Evolutionary conservation across 2,329 filamentous ascomycete genomes (phyloP), one percentile per base, ranked within the genome.

Genomic region (Coleophoma crateriformis): DNA sequence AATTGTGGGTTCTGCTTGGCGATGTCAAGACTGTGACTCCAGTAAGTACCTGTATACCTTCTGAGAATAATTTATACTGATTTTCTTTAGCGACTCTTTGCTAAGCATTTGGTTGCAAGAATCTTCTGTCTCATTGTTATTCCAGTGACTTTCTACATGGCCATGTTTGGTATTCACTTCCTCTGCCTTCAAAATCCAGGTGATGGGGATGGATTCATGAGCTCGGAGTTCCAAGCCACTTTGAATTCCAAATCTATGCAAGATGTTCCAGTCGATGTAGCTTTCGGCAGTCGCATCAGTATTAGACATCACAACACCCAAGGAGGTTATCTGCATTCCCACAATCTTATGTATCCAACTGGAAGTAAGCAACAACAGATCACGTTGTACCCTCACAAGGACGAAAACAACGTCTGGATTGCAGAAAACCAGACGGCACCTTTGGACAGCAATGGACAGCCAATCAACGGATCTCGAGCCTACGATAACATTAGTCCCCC

Each of bases 361-460:
- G 94, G 94, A 58, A 96, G 90, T 78, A 95, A 96, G 76, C 95
- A 99, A 72, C 94, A 99, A 69, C 94, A 99, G 68, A 90, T 99
- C 61, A 99, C 94, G 1, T 82, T 99, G 3, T 99, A 99, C 64
- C 94, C 94, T 7, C 94, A 99, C 79, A 97, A 97, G 78, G 94
- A 99, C 63, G 90, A 96, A 66, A 99, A 99, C 79, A 99, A 99
- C 67, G 61, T 95, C 50, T 99, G 89, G 82, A 71, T 96, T 34
- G 67, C 97, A 50, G 94, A 99, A 75, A 99, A 99, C 68, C 88
- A 95, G 72, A 99, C 94, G 8, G 90, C 96, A 64, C 94, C 94
- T 10, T 75, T 94, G 15, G 85, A 84, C 50, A 73, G 81, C 48
- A 81, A 90, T 58, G 90, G 89, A 47, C 78, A 88, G 54, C 79